Percentiles rank a stretch among this genome's conserved stretches.
Conservation (phyloP, 257 asterid species). For the Nicotiana knightiana region DNA sequence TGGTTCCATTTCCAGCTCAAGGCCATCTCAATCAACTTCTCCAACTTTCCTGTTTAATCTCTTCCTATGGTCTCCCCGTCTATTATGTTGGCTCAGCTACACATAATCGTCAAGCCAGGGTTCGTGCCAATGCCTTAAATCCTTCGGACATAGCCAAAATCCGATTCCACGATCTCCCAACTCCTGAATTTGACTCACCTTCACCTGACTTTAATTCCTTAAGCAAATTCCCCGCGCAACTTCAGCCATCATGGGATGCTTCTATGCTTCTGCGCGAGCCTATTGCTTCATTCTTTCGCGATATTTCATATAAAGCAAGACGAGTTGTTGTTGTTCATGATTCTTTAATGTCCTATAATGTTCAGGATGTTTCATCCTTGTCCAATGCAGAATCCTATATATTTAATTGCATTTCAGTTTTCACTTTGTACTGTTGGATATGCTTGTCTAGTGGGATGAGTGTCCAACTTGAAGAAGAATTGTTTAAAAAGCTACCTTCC, state of each 20-base stretch:
- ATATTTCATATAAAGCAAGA: not conserved
- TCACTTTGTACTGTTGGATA: not conserved
- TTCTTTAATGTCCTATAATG: not conserved
- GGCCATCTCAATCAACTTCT: not conserved
- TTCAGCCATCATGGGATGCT: not conserved
- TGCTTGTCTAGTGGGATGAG: not conserved
- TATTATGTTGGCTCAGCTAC: not conserved
- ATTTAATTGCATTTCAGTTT: not conserved
- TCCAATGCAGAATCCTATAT: not conserved
- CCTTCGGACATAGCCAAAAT: not conserved
- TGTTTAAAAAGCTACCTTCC: not conserved
- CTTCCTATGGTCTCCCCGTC: not conserved
- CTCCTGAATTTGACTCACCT: not conserved
- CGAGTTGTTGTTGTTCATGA: not conserved
- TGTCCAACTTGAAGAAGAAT: not conserved
- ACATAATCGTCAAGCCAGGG: not conserved
- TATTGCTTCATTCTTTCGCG: not conserved
- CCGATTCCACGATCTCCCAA: not conserved
- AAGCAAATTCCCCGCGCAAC: not conserved
- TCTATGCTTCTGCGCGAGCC: not conserved
- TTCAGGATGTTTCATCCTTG: not conserved
- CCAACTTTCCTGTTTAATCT: not conserved
- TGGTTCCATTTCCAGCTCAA: not conserved
- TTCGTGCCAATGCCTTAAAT: not conserved
- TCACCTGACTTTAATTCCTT: not conserved